Base-by-base conservation (phyloP, 306 rosid species). In the Oxytropis ochrocephala region DNA sequence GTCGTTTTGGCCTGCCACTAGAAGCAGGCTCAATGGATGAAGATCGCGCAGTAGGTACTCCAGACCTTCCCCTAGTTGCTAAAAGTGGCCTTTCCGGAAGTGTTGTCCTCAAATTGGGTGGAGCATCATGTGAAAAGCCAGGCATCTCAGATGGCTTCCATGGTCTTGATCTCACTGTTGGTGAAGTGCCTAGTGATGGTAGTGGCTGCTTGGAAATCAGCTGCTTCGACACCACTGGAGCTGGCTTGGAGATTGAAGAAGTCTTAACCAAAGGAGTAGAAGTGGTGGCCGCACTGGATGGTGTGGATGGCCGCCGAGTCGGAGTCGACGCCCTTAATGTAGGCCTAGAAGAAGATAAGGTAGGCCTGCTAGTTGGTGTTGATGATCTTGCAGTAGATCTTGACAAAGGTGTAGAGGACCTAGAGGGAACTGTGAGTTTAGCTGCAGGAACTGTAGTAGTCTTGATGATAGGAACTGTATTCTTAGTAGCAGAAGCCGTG, bases 81-180 rank as follows among this genome's bases (percentile, higher is more conserved):
- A 97, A 95, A 48, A 89, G 80, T 32, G 99, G 85, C 72, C 99
- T 85, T 35, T 87, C 97, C 9, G 99, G 96, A 73, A 91, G 85
- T 3, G 97, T 76, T 42, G 93, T 91, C 73, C 96, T 87, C 83
- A 95, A 79, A 80, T 91, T 91, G 10, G 96, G 97, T 6, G 99
- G 99, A 73, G 97, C 90, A 53, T 95, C 97, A 5, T 80, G 92
- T 46, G 99, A 91, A 81, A 87, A 91, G 65, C 96, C 95, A 46
- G 96, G 97, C 92, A 95, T 95, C 73, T 89, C 99, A 36, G 97
- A 89, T 70, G 97, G 96, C 75, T 87, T 91, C 96, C 92, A 95
- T 21, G 87, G 95, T 77, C 97, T 84, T 56, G 95, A 77, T 81
- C 82, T 86, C 54, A 79, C 88, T n/a, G 95, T 86, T 16, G 99